phyloP scores from a whole-genome alignment of 2,329 filamentous ascomycete genomes.

The Pseudodiploospora longispora region DNA sequence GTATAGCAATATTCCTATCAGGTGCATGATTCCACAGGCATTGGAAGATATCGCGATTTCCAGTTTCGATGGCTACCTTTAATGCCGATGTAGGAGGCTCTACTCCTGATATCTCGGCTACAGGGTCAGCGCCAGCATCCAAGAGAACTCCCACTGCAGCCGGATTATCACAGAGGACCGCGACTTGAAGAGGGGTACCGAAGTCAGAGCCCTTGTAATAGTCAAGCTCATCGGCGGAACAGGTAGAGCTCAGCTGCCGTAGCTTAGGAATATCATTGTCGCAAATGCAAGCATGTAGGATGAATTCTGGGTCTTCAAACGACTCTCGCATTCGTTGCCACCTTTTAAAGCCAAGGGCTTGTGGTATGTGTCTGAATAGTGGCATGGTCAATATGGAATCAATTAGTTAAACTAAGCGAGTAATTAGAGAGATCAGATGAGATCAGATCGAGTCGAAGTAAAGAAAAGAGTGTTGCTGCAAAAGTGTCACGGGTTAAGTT shows the following conservation, averaged over 20 bases:
- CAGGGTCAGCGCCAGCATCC: conserved; percentile 7
- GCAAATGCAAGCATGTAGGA: conserved; percentile 9
- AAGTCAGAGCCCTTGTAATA: conserved; percentile 1
- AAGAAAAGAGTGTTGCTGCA: too few species aligned
- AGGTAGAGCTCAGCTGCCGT: not conserved
- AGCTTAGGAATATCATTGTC: conserved; percentile 3
- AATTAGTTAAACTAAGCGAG: too few species aligned
- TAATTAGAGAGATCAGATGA: too few species aligned
- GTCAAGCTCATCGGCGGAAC: conserved; percentile 1
- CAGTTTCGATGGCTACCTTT: too few species aligned
- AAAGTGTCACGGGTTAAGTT: too few species aligned
- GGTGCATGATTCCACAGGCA: conserved; percentile 1
- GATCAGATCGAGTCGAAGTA: too few species aligned
- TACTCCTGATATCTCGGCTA: not conserved
- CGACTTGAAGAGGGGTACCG: conserved; percentile 11
- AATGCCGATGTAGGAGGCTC: not conserved
- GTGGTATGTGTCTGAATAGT: too few species aligned
- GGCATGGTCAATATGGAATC: too few species aligned
- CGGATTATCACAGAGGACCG: conserved; percentile 6
- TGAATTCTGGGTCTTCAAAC: too few species aligned
- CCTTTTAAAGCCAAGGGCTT: too few species aligned
- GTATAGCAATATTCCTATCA: not conserved
- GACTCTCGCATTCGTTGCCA: too few species aligned
- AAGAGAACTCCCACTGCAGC: conserved; percentile 10
- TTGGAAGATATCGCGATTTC: conserved; percentile 6